Conservation (phyloP, 2,329 filamentous ascomycete genomes). For the Leptographium procerum region DNA sequence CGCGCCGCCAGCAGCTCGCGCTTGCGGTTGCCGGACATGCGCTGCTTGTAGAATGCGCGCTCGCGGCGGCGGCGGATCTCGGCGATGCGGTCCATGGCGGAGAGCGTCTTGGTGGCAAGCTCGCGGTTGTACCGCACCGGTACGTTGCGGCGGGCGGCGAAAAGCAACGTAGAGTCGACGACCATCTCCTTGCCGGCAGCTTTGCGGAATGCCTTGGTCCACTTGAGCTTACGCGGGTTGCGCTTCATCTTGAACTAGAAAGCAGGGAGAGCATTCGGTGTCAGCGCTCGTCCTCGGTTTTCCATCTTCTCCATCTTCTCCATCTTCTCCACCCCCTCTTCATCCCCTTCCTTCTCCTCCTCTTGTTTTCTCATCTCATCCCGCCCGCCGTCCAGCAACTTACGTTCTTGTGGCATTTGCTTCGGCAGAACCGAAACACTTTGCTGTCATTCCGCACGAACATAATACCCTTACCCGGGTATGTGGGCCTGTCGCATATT, state of each 20-base stretch:
- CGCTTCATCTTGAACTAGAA: slow-evolving; percentile 88
- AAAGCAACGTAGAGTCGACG: slow-evolving; percentile 87
- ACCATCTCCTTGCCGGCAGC: slow-evolving; percentile 78
- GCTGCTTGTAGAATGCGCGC: slow-evolving; percentile 84
- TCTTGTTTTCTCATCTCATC: not conserved
- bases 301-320: not conserved
- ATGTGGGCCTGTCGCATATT: slow-evolving; percentile 27
- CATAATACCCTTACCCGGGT: slow-evolving; percentile 45
- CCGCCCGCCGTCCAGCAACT: slow-evolving; percentile 8
- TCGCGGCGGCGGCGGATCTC: slow-evolving; percentile 79
- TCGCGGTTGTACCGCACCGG: slow-evolving; percentile 94
- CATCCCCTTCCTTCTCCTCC: not conserved
- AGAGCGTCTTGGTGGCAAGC: slow-evolving; percentile 73
- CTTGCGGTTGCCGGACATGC: slow-evolving; percentile 84
- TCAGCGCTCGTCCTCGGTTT: not conserved
- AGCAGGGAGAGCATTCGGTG: not conserved
- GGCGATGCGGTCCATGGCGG: slow-evolving; percentile 80
- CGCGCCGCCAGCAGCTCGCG: slow-evolving; percentile 67
- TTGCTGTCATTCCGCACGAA: slow-evolving; percentile 40
- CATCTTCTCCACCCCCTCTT: not conserved
- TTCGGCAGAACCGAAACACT: slow-evolving; percentile 48
- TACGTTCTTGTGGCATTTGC: slow-evolving; percentile 50
- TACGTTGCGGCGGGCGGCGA: slow-evolving; percentile 85
- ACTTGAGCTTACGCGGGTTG: slow-evolving; percentile 91
- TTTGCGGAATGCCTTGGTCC: slow-evolving; percentile 89